These are phyloP conservation scores for Monosporascus sp. DNA, from an alignment of 2,329 filamentous ascomycete species.

Conservation along the genomic window DNA sequence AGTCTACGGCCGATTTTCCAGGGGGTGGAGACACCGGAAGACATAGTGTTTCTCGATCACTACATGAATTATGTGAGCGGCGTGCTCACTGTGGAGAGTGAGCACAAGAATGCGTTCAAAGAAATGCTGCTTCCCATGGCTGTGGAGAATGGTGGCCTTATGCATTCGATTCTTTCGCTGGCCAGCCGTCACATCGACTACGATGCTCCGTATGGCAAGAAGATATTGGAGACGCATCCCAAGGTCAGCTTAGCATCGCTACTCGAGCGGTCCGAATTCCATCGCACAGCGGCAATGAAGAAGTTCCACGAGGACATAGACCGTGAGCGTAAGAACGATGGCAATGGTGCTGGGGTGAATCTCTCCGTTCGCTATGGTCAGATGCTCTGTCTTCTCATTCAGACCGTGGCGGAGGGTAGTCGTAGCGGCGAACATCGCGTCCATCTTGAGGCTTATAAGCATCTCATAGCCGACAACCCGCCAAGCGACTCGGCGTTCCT, in stretches of 20 bases:
- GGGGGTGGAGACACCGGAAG: conserved; percentile 74
- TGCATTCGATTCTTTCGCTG: conserved; percentile 84
- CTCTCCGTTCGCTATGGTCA: conserved; percentile 55
- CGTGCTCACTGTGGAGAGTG: conserved; percentile 75
- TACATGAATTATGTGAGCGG: conserved; percentile 76
- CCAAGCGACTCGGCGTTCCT: conserved; percentile 61
- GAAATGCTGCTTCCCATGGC: conserved; percentile 80
- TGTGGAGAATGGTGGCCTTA: conserved; percentile 71
- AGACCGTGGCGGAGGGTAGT: conserved; percentile 52
- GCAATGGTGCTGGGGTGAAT: conserved; percentile 37
- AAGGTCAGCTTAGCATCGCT: conserved; percentile 42
- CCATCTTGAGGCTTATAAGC: conserved; percentile 71
- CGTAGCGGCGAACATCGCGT: conserved; percentile 66
- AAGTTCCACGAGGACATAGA: conserved; percentile 45
- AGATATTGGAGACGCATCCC: conserved; percentile 45
- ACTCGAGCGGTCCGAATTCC: conserved; percentile 47
- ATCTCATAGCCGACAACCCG: conserved; percentile 59
- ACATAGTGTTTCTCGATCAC: conserved; percentile 76
- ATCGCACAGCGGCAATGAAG: conserved; percentile 50
- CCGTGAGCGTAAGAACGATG: conserved; percentile 32
- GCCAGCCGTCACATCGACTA: conserved; percentile 71
- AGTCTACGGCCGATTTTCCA: conserved; percentile 65
- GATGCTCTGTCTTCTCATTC: conserved; percentile 57
- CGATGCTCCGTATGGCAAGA: conserved; percentile 50
- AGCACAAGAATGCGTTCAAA: conserved; percentile 79